Conservation (phyloP, 345 rosid genomes). For the Eucalyptus paniculata region DNA sequence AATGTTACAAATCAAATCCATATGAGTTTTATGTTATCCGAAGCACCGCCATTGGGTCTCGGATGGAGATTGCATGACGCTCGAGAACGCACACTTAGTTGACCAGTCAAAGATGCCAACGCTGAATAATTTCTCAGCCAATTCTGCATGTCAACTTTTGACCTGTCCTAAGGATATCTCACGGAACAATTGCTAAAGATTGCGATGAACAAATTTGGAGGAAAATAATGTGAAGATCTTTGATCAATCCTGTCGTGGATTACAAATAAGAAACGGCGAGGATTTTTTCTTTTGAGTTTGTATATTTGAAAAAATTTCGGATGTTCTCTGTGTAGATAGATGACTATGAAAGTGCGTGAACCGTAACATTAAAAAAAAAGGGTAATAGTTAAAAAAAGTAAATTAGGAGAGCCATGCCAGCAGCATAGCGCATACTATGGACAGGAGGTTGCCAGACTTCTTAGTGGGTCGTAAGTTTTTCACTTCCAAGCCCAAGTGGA, state of each 20-base stretch:
- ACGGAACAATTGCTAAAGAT: not conserved
- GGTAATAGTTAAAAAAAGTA: not conserved
- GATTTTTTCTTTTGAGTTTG: not conserved
- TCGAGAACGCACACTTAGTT: not conserved
- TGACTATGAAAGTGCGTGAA: not conserved
- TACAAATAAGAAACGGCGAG: not conserved
- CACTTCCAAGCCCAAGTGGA: not conserved
- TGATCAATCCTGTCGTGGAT: not conserved
- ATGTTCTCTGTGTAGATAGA: not conserved
- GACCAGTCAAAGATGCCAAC: not conserved
- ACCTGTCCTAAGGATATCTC: not conserved
- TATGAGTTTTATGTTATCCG: not conserved
- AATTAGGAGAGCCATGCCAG: not conserved
- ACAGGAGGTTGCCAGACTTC: not conserved
- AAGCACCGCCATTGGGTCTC: not conserved
- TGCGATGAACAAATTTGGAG: not conserved
- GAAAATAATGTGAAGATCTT: not conserved
- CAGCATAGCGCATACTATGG: not conserved
- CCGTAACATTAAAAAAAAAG: not conserved
- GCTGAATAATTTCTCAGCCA: fast-evolving
- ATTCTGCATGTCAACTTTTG: not conserved
- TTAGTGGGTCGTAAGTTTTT: not conserved
- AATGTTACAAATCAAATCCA: not conserved
- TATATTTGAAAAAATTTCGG: not conserved
- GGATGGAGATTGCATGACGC: not conserved